A percentile compares a stretch with the other conserved stretches of the same genome.
Evolutionary conservation across 495 filamentous ascomycete species (phyloP).

Genomic region (Bacidia gigantensis): DNA sequence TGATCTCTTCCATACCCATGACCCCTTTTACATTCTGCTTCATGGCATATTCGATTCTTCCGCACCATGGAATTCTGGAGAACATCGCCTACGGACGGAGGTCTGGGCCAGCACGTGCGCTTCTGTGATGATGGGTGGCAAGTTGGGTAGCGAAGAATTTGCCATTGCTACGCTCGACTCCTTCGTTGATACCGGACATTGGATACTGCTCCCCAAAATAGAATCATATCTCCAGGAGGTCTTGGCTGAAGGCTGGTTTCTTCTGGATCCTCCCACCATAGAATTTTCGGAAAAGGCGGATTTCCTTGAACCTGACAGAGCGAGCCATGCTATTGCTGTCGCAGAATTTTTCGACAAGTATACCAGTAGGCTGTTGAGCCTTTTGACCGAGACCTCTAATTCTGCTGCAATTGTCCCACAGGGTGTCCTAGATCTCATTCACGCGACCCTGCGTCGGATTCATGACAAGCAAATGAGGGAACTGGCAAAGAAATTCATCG

Average conservation of each 20-base stretch:
- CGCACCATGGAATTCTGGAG: slow-evolving; percentile 59
- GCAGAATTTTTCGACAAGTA: slow-evolving; percentile 85
- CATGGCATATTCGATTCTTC: slow-evolving; percentile 84
- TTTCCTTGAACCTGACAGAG: background rate
- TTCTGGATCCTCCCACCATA: slow-evolving; percentile 63
- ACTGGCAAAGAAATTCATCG: slow-evolving; percentile 15
- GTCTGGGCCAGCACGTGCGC: slow-evolving; percentile 66
- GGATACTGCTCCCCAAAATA: slow-evolving; percentile 77
- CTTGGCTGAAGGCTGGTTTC: slow-evolving; percentile 79
- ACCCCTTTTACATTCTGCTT: slow-evolving; percentile 72
- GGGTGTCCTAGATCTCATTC: slow-evolving; percentile 66
- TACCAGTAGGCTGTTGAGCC: slow-evolving; percentile 66
- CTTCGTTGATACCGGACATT: slow-evolving; percentile 75
- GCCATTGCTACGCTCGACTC: slow-evolving; percentile 61
- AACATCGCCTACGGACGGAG: slow-evolving; percentile 59
- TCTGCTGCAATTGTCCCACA: slow-evolving; percentile 72
- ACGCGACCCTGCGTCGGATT: slow-evolving; percentile 66
- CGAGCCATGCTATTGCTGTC: slow-evolving; percentile 44
- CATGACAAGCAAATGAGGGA: slow-evolving; percentile 39
- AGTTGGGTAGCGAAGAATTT: slow-evolving; percentile 47
- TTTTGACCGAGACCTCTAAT: slow-evolving; percentile 57
- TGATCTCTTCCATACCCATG: slow-evolving; percentile 75
- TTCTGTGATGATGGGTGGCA: slow-evolving; percentile 41
- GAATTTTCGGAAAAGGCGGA: slow-evolving; percentile 47
- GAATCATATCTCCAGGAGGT: slow-evolving; percentile 90